phyloP scores from a whole-genome alignment of 208 protist genomes.

The Phytomonas sp. region DNA sequence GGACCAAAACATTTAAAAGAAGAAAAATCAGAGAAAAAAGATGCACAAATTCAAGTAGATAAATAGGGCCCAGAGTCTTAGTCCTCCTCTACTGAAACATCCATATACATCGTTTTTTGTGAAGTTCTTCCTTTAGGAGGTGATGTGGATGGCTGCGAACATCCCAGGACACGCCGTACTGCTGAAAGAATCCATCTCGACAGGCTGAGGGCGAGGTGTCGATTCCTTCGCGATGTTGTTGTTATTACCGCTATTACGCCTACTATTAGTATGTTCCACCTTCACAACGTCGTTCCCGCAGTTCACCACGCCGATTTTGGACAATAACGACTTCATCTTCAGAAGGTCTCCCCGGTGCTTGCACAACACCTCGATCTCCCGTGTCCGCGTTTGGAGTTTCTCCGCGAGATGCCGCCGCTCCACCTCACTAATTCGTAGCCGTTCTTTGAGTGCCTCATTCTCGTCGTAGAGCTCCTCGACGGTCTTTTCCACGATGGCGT shows the following conservation, averaged over 20 bases:
- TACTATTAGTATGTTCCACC: background rate
- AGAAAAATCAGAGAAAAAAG: background rate
- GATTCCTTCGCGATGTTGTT: background rate
- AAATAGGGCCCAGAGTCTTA: background rate
- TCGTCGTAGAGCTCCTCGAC: conserved; percentile 42
- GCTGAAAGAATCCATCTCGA: background rate
- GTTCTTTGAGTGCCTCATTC: conserved; percentile 50
- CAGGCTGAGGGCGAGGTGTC: no score
- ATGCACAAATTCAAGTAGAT: background rate
- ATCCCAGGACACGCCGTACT: background rate
- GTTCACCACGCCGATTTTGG: conserved; percentile 34
- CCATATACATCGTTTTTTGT: no score
- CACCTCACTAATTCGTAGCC: conserved; percentile 27
- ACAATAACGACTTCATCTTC: conserved; percentile 60
- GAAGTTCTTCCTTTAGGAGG: background rate
- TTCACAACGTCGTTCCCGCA: background rate
- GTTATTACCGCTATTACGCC: background rate
- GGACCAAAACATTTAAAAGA: background rate
- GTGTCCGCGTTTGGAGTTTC: conserved; percentile 39
- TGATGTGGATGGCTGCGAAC: background rate
- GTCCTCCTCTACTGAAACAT: no score
- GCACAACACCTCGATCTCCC: conserved; percentile 53
- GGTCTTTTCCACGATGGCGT: conserved; percentile 66
- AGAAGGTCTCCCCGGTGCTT: conserved; percentile 70
- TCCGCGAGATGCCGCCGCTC: conserved; percentile 45